phyloP scores from a whole-genome alignment of 257 asterid genomes.

The Handroanthus guayacan region DNA sequence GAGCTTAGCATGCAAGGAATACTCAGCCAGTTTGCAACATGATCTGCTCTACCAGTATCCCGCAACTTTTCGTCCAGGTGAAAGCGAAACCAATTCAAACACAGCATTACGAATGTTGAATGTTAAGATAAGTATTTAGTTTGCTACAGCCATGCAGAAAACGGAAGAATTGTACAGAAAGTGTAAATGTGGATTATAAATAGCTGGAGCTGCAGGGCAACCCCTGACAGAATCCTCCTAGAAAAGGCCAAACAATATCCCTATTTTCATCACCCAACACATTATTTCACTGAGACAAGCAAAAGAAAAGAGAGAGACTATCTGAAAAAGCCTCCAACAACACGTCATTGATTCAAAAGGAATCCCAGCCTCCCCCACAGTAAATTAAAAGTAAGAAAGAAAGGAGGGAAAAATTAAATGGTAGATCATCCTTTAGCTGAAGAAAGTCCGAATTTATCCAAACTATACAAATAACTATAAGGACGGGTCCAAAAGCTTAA shows the following conservation, averaged over 20 bases:
- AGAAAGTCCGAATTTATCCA: not conserved
- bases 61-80: not conserved
- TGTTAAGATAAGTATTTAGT: not conserved
- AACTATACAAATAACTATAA: slow-evolving; percentile 16
- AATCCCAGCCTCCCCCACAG: not conserved
- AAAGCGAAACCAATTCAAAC: slow-evolving; percentile 3
- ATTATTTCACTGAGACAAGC: not conserved
- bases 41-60: not conserved
- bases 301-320: not conserved
- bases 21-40: not conserved
- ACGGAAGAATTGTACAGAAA: not conserved
- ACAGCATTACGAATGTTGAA: not conserved
- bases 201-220: not conserved
- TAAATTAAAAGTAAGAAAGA: not conserved
- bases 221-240: not conserved
- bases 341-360: not conserved
- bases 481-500: not conserved
- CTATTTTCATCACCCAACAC: not conserved
- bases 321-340: not conserved
- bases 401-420: not conserved
- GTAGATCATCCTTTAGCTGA: not conserved
- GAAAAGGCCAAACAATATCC: not conserved
- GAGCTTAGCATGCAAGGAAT: slow-evolving; percentile 10
- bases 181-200: not conserved
- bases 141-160: not conserved